Conservation (phyloP, 768 basidiomycete genomes). For the Obba rivulosa region DNA sequence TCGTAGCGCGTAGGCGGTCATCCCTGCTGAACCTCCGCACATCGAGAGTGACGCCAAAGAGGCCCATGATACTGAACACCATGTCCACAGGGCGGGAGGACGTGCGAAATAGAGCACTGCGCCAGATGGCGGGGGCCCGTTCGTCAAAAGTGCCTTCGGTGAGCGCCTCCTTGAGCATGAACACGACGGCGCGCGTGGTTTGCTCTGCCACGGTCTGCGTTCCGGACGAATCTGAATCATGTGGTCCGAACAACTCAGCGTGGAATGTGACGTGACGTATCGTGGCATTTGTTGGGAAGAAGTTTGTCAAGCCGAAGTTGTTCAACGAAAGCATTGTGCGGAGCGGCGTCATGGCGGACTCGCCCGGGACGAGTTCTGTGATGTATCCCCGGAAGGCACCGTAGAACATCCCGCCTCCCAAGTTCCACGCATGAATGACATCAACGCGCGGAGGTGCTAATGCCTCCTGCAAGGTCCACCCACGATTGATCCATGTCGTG, state of each 20-base stretch:
- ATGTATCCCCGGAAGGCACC: background rate
- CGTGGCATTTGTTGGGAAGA: too few relatives aligned
- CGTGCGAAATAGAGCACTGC: constrained; percentile 11
- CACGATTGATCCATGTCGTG: constrained; percentile 15
- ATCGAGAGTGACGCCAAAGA: constrained; percentile 9
- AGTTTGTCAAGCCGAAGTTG: background rate
- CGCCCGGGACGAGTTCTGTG: constrained; percentile 2
- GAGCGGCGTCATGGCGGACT: constrained; percentile 3
- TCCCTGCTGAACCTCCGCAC: background rate
- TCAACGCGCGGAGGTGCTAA: constrained; percentile 7
- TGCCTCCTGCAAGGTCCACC: constrained; percentile 17
- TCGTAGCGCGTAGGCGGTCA: constrained; percentile 4
- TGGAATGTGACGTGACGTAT: too few relatives aligned
- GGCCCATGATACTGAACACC: constrained; percentile 11
- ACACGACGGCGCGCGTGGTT: background rate
- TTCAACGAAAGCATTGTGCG: background rate
- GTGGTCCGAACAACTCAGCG: too few relatives aligned
- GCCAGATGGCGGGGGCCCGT: background rate
- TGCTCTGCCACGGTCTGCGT: too few relatives aligned
- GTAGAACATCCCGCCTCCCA: constrained; percentile 1
- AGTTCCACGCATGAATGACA: constrained; percentile 8
- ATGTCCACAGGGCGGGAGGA: constrained; percentile 12
- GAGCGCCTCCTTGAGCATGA: background rate
- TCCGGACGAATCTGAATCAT: too few relatives aligned
- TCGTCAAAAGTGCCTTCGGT: background rate